These are phyloP conservation scores for Plicaturopsis crispa DNA, from an alignment of 768 basidiomycete species.

Conservation along the genomic window DNA sequence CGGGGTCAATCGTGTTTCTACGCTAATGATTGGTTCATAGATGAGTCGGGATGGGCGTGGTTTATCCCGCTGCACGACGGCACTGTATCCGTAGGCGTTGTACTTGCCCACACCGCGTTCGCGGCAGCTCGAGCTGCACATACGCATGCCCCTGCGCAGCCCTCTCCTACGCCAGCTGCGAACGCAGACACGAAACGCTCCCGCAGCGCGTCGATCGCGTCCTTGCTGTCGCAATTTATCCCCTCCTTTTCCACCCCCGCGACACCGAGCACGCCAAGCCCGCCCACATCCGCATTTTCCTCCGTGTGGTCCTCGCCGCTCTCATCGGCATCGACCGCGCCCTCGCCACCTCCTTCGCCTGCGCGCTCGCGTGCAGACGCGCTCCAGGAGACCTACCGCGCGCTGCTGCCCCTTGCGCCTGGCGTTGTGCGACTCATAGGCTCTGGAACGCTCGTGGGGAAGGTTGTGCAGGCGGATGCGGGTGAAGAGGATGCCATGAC, in stretches of 20 bases:
- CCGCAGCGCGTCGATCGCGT: no score
- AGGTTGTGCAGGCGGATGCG: not conserved
- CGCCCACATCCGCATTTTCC: no score
- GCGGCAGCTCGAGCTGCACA: no score
- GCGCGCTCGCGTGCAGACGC: slow-evolving; percentile 2
- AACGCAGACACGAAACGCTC: not conserved
- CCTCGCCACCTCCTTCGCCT: slow-evolving; percentile 4
- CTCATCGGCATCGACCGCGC: not conserved
- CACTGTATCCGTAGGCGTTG: slow-evolving; percentile 44
- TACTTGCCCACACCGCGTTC: slow-evolving; percentile 9
- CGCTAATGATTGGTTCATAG: slow-evolving; percentile 15
- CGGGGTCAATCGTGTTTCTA: not conserved
- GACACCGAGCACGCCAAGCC: no score
- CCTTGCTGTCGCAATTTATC: no score
- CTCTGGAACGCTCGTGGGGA: slow-evolving; percentile 13
- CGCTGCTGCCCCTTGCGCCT: slow-evolving; percentile 15
- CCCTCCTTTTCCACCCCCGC: no score
- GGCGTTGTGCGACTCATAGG: slow-evolving; percentile 15
- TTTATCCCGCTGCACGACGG: slow-evolving; percentile 45
- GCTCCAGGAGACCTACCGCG: slow-evolving; percentile 14
- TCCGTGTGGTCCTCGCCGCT: no score
- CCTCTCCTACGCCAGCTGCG: no score
- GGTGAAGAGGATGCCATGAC: not conserved
- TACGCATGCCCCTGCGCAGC: no score
- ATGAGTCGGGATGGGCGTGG: slow-evolving; percentile 53